Conservation (phyloP, 2,329 filamentous ascomycete species). For the Aureobasidium sp. region DNA sequence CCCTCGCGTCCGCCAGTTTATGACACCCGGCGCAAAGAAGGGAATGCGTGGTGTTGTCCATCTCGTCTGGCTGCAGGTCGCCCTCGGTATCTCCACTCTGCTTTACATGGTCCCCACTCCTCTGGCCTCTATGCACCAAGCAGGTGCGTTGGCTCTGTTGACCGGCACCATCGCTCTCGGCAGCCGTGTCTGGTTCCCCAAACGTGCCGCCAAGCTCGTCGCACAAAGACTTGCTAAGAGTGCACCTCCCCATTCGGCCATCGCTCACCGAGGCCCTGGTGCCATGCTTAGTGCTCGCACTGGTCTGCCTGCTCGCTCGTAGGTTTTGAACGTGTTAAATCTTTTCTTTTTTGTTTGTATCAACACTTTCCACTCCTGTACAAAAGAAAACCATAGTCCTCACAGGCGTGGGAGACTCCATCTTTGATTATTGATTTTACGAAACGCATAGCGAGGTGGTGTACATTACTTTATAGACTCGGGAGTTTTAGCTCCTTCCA, state of each 20-base stretch:
- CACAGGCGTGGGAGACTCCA: background rate
- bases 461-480: background rate
- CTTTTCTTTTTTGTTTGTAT: background rate
- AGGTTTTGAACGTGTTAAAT: background rate
- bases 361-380: background rate
- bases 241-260: slow-evolving; percentile 11
- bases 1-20: slow-evolving; percentile 49
- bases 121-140: slow-evolving; percentile 85
- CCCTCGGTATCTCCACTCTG: slow-evolving; percentile 80
- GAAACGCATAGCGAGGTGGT: background rate
- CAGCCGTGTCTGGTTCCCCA: slow-evolving; percentile 66
- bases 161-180: slow-evolving; percentile 75
- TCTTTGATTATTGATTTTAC: background rate
- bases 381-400: background rate
- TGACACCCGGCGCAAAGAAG: slow-evolving; percentile 55
- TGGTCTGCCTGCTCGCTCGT: background rate
- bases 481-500: too few species aligned
- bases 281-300: slow-evolving; percentile 13
- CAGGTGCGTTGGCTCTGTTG: slow-evolving; percentile 75
- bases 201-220: slow-evolving; percentile 24
- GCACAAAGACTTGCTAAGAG: slow-evolving; percentile 17
- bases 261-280: slow-evolving; percentile 13
- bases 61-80: slow-evolving; percentile 71
- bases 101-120: slow-evolving; percentile 89
- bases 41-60: slow-evolving; percentile 74